These are phyloP conservation scores for Cryptosporidium sp. DNA, from an alignment of 169 alveolate genomes.

Conservation along the genomic window DNA sequence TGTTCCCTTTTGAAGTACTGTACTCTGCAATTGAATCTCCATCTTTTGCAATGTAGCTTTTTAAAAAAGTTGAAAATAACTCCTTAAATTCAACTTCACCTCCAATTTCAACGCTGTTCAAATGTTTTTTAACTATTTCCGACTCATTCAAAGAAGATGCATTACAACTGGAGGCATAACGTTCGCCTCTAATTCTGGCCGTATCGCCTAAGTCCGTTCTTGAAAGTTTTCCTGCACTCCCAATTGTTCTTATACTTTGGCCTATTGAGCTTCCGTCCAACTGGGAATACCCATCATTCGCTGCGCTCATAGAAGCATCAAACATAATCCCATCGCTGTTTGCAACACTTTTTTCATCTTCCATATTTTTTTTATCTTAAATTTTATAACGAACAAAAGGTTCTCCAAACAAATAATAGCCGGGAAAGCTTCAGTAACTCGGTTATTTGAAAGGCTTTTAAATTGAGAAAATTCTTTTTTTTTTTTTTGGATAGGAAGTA, in stretches of 20 bases:
- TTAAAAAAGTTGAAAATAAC: constrained; percentile 48
- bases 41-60: constrained; percentile 46
- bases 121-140: constrained; percentile 12
- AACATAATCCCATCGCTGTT: constrained; percentile 22
- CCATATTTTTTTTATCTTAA: constrained; percentile 30
- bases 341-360: constrained; percentile 64
- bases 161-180: constrained; percentile 19
- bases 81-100: constrained; percentile 72
- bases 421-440: background rate
- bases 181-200: constrained; percentile 31
- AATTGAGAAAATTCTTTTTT: background rate
- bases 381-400: background rate
- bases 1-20: constrained; percentile 4
- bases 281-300: constrained; percentile 64
- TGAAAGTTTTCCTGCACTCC: constrained; percentile 33
- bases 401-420: constrained; percentile 15
- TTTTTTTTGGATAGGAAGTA: constrained; percentile 33
- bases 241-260: constrained; percentile 44
- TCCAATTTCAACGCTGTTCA: constrained; percentile 19
- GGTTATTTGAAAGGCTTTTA: constrained; percentile 1
- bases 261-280: constrained; percentile 62
- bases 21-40: constrained; percentile 31
- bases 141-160: constrained; percentile 41
- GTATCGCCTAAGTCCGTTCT: constrained; percentile 63
- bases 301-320: constrained; percentile 44